phyloP scores from a whole-genome alignment of 2,329 filamentous ascomycete species.

The Daldinia sp. region DNA sequence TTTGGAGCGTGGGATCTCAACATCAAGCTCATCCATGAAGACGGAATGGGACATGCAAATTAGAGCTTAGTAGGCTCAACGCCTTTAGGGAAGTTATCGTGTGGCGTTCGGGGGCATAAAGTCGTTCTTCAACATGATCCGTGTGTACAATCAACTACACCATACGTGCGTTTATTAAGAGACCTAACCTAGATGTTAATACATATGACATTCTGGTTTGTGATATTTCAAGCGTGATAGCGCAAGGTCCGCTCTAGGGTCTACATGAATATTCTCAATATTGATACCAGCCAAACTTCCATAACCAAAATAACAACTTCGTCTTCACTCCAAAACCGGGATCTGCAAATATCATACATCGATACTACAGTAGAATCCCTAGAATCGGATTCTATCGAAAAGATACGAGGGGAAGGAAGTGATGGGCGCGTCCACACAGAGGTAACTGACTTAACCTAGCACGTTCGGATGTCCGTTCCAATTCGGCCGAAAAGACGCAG shows the following conservation, averaged over 20 bases:
- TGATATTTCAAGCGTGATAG: not conserved
- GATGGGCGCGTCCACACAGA: too few species aligned
- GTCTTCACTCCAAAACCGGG: too few species aligned
- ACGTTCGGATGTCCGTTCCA: too few species aligned
- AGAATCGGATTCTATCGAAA: too few species aligned
- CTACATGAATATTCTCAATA: too few species aligned
- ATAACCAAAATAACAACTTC: too few species aligned
- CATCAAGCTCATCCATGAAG: conserved; percentile 41
- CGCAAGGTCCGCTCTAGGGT: not conserved
- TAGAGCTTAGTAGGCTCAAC: conserved; percentile 35
- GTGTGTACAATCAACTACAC: conserved; percentile 32
- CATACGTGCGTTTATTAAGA: conserved; percentile 4
- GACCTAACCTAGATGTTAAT: not conserved
- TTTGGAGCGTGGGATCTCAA: conserved; percentile 42
- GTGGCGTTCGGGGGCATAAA: conserved; percentile 22
- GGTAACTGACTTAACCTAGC: too few species aligned
- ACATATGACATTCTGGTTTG: not conserved
- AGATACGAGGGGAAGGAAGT: too few species aligned
- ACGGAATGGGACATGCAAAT: conserved; percentile 27
- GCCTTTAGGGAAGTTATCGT: conserved; percentile 32
- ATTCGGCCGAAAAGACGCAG: not conserved
- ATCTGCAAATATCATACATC: too few species aligned
- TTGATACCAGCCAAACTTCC: too few species aligned
- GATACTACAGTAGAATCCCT: too few species aligned
- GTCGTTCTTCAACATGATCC: conserved; percentile 30